A percentile compares a stretch with the other conserved stretches of the same genome.
These are phyloP conservation scores for Oleoguttula mirabilis DNA, from an alignment of 495 filamentous ascomycete genomes.

Conservation along the genomic window DNA sequence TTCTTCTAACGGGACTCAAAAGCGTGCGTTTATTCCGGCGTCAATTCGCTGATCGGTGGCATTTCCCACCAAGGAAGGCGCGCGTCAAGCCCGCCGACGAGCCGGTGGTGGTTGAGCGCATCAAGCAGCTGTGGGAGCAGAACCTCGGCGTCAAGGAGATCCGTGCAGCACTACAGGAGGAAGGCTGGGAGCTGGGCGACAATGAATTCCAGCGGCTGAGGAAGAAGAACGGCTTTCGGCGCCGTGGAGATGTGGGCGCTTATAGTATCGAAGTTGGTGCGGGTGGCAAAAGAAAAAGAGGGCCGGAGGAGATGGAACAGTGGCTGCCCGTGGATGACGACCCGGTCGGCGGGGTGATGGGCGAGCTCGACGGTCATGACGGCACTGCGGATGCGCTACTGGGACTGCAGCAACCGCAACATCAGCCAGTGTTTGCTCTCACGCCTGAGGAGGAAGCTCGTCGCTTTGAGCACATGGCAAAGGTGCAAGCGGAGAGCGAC, in stretches of 20 bases:
- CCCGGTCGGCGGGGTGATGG: background rate
- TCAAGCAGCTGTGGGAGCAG: constrained; percentile 64
- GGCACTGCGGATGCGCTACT: background rate
- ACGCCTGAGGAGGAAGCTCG: constrained; percentile 24
- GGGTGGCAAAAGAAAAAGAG: background rate
- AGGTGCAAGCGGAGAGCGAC: constrained; percentile 49
- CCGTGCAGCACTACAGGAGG: constrained; percentile 52
- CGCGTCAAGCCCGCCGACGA: constrained; percentile 55
- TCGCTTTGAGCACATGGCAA: constrained; percentile 23
- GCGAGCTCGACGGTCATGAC: background rate
- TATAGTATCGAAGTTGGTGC: constrained; percentile 31
- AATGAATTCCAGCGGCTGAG: constrained; percentile 56
- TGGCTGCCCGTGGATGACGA: background rate
- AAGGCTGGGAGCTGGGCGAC: constrained; percentile 61
- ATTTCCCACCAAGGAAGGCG: constrained; percentile 55
- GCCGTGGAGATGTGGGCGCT: constrained; percentile 49
- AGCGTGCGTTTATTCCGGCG: constrained; percentile 27
- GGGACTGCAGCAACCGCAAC: background rate
- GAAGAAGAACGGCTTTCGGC: constrained; percentile 49
- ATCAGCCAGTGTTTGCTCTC: too few species aligned
- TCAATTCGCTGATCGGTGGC: constrained; percentile 38
- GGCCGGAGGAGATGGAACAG: background rate
- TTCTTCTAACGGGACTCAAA: too few species aligned
- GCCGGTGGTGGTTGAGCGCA: constrained; percentile 47
- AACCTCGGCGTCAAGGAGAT: constrained; percentile 62